Conservation (phyloP, 208 protist species). For the Crithidia bombi region DNA sequence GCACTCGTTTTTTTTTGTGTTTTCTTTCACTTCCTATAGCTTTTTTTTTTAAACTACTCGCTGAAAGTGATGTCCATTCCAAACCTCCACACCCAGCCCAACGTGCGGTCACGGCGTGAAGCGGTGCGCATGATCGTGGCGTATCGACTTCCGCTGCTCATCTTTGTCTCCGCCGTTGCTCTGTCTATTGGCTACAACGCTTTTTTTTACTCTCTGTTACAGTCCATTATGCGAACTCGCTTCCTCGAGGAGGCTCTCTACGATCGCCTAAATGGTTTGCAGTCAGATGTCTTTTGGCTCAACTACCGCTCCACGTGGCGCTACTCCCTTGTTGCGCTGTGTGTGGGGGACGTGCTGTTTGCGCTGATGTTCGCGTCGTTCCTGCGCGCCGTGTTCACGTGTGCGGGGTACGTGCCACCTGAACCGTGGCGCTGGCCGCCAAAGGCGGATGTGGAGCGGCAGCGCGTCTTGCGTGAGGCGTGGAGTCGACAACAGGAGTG, state of each 20-base stretch:
- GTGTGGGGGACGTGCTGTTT: conserved; percentile 13
- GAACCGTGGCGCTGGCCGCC: conserved; percentile 35
- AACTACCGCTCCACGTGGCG: conserved; percentile 6
- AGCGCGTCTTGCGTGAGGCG: background rate
- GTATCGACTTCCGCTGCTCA: conserved; percentile 27
- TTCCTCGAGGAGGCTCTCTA: background rate
- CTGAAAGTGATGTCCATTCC: conserved; percentile 12
- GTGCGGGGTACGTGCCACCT: conserved; percentile 34
- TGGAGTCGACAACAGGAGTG: conserved; percentile 11
- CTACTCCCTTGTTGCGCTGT: conserved; percentile 1
- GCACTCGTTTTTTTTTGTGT: conserved; percentile 4
- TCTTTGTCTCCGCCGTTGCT: conserved; percentile 18
- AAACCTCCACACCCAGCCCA: conserved; percentile 14
- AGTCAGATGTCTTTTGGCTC: background rate
- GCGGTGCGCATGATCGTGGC: conserved; percentile 14
- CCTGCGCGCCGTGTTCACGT: conserved; percentile 26
- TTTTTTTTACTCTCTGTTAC: conserved; percentile 11
- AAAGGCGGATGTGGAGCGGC: conserved; percentile 5
- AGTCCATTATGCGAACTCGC: background rate
- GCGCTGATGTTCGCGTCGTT: conserved; percentile 25
- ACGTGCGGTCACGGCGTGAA: background rate
- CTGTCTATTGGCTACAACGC: conserved; percentile 21
- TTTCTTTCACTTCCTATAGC: background rate
- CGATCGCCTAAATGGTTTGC: background rate
- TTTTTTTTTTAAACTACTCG: background rate